Evolutionary conservation across 2,329 filamentous ascomycete species (phyloP), one percentile per base, ranked within the genome.

Genomic region (Fonsecaea pedrosoi): DNA sequence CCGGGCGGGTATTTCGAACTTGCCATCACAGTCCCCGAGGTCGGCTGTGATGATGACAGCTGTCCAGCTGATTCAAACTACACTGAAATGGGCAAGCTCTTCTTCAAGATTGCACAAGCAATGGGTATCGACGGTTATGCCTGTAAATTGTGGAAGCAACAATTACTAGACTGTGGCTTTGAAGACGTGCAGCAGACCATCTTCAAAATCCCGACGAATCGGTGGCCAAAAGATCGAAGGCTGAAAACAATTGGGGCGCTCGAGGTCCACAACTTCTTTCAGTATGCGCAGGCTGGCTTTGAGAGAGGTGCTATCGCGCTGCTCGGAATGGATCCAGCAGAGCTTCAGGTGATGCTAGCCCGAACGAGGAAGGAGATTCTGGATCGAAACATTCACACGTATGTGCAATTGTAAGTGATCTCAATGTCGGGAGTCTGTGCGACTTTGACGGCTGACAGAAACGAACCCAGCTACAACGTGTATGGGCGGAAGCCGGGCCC

Each of bases 1-100:
- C 74, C 74, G 1, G 74, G 78, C 9, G 78, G 78, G 34, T 80
- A 76, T 71, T 73, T 80, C 9, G 79, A 80, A 60, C 75, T 78
- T 34, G 53, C 50, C 13, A 60, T 70, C 63, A 30, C 38, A 50
- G 21, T 65, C 60, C 60, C 73, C 66, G 37, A 75, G 74, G 2
- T 73, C 76, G 48, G 50, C 21, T 53, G 65, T 18, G 30, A 57
- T 13, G 45, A 48, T 45, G 30, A 25, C 45, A 37, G 34, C 8
- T 37, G 63, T 42, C 63, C 48, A 15, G 13, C 40, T 9, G 37
- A 65, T 53, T 57, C 76, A 74, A 54, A 57, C 68, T 35, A 53
- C 68, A 37, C 42, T 73, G 40, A 50, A 76, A 40, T 70, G 71
- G 45, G 77, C 50, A 60, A 74, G 25, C 54, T 64, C 13, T 62